Percentiles rank a stretch among this genome's conserved stretches.
Evolutionary conservation across 179 eudicot species (phyloP).

Genomic region (Nepenthes alata): DNA sequence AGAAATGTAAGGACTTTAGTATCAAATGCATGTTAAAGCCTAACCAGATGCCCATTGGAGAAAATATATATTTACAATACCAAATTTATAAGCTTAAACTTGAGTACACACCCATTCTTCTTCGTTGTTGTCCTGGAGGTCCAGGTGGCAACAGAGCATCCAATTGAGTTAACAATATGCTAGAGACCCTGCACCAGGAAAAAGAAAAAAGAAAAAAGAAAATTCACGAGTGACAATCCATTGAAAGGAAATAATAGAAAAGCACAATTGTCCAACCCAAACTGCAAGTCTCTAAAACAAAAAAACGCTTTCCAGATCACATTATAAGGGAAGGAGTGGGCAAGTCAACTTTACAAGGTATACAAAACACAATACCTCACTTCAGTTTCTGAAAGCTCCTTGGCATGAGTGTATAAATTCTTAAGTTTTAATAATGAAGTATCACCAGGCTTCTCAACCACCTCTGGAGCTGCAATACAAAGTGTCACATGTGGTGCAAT

Average conservation of each 20-base stretch:
- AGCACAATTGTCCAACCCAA: not conserved
- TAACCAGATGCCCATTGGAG: not conserved
- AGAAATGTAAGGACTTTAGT: too few species aligned
- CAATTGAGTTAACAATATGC: slow-evolving; percentile 42
- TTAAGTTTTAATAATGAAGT: slow-evolving; percentile 55
- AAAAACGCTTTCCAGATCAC: too few species aligned
- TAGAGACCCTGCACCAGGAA: slow-evolving; percentile 52
- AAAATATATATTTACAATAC: not conserved
- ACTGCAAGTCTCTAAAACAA: too few species aligned
- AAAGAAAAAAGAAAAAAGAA: slow-evolving; percentile 10
- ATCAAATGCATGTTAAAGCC: not conserved
- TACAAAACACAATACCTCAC: slow-evolving; percentile 25
- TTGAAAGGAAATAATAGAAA: not conserved
- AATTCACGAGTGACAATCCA: slow-evolving; percentile 3
- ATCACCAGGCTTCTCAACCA: slow-evolving; percentile 91
- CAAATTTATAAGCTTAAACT: not conserved
- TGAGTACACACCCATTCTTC: slow-evolving; percentile 57
- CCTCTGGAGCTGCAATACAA: slow-evolving; percentile 67
- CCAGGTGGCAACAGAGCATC: slow-evolving; percentile 70
- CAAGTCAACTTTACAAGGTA: too few species aligned
- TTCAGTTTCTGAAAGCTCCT: slow-evolving; percentile 80
- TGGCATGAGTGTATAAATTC: slow-evolving; percentile 56
- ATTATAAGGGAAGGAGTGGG: too few species aligned
- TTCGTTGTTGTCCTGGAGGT: slow-evolving; percentile 59
- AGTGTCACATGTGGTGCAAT: too few species aligned